These are phyloP conservation scores for Wickerhamomyces sydowiorum DNA, from an alignment of 805 yeast species.

Conservation along the genomic window DNA sequence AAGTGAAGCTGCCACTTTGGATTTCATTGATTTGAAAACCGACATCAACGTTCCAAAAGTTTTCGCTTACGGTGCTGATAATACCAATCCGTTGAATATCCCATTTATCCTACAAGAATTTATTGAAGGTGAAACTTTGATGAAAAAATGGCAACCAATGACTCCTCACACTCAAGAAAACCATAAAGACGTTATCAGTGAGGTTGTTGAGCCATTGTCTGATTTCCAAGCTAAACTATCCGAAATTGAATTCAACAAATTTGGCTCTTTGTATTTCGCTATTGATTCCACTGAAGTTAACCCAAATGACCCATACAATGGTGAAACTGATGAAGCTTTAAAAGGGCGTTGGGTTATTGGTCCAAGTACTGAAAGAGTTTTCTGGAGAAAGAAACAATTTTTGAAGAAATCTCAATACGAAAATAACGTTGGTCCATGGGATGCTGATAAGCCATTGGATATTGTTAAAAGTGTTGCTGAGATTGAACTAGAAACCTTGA, in stretches of 20 bases:
- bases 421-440: constrained; percentile 75
- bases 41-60: constrained; percentile 71
- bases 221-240: constrained; percentile 56
- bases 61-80: constrained; percentile 54
- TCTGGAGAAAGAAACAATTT: constrained; percentile 60
- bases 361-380: constrained; percentile 76
- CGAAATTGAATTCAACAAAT: constrained; percentile 56
- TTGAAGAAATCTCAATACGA: constrained; percentile 45
- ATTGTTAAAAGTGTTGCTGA: constrained; percentile 59
- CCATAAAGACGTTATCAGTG: constrained; percentile 43
- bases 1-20: constrained; percentile 92
- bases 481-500: constrained; percentile 57
- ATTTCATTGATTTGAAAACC: constrained; percentile 63
- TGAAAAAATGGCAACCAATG: constrained; percentile 90
- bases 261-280: constrained; percentile 78
- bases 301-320: constrained; percentile 43
- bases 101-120: constrained; percentile 82
- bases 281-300: constrained; percentile 49
- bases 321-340: constrained; percentile 47
- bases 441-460: constrained; percentile 48
- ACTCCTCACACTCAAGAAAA: constrained; percentile 50
- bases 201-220: constrained; percentile 68
- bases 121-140: constrained; percentile 72
- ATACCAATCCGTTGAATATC: constrained; percentile 55
- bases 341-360: constrained; percentile 83